These are phyloP conservation scores for Capillidium heterosporum DNA, from an alignment of 371 early-diverging fungal species.

Conservation along the genomic window DNA sequence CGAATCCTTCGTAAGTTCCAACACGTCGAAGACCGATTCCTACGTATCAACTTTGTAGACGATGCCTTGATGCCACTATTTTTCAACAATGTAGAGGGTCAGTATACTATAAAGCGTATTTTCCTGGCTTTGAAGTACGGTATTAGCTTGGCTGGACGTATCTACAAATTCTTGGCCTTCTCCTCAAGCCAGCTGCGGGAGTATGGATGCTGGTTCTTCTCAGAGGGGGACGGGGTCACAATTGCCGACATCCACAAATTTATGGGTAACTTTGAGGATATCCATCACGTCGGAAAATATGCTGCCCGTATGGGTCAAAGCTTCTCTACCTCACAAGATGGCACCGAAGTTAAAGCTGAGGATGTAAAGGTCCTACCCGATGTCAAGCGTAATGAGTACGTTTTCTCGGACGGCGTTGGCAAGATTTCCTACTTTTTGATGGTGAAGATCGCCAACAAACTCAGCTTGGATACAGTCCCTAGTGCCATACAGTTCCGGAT, in stretches of 20 bases:
- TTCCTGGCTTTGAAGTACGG: slow-evolving; percentile 28
- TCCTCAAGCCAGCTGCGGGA: slow-evolving; percentile 47
- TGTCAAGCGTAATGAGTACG: slow-evolving; percentile 29
- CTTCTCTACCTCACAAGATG: slow-evolving; percentile 44
- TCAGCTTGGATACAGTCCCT: slow-evolving; percentile 29
- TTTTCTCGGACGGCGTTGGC: slow-evolving; percentile 75
- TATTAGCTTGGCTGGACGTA: slow-evolving; percentile 26
- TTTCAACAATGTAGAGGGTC: slow-evolving; percentile 8
- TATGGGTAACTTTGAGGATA: slow-evolving; percentile 56
- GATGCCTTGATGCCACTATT: slow-evolving; percentile 25
- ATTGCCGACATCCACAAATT: slow-evolving; percentile 28
- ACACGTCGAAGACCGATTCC: slow-evolving; percentile 27
- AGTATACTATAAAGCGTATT: slow-evolving; percentile 18
- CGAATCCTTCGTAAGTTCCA: slow-evolving; percentile 33
- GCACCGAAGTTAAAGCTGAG: slow-evolving; percentile 13
- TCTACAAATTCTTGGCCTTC: slow-evolving; percentile 49
- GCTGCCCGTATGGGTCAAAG: slow-evolving; percentile 62
- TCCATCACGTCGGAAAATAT: slow-evolving; percentile 53
- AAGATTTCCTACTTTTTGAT: slow-evolving; percentile 33
- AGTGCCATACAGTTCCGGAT: slow-evolving; percentile 67
- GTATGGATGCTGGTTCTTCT: slow-evolving; percentile 59
- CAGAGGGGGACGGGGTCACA: slow-evolving; percentile 3
- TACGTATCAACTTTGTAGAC: slow-evolving; percentile 44
- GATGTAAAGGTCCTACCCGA: slow-evolving; percentile 35
- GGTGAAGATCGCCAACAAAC: slow-evolving; percentile 19